Evolutionary conservation across 2,329 filamentous ascomycete species (phyloP), one percentile per base, ranked within the genome.

Genomic region (Trichoderma pleuroti): DNA sequence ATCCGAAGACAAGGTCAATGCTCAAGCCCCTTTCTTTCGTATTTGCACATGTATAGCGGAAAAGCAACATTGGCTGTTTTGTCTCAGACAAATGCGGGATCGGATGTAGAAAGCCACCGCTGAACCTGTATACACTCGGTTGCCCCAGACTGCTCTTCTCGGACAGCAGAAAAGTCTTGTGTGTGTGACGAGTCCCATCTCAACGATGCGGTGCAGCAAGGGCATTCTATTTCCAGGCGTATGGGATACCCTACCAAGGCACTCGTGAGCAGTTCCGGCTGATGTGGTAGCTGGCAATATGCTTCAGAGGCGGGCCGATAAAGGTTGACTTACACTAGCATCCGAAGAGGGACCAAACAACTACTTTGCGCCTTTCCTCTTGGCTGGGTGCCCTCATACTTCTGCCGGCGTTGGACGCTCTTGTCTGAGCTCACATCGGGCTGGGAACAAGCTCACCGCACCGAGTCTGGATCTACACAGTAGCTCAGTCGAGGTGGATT

Each of bases 81-180:
- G 66, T 68, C 66, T 61, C 66, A 68, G 21, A 61, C 10, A 49
- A 49, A 39, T 52, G 66, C 56, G 18, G 42, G 56, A 68, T 68
- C 66, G 66, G 26, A 52, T n/a, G 7, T 60, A 18, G 16, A 54
- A 30, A 18, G 52, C 64, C 26, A 59, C 28, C 54, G 5, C 30
- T 59, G 56, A 21, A 59, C 30, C 30, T 30, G 36, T 68, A 42
- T 60, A 26, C 54, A 52, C 8, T 46, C 7, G 24, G 61, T 11
- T 56, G 9, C 26, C 32, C 32, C 5, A 34, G 49, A 54, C 54
- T 52, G 21, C 39, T 18, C 21, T 52, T 60, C 39, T 32, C 34
- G 10, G 39, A 24, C n/a, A n/a, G 28, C 14, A 30, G 56, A 21
- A 21, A 39, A 39, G n/a, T 28, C 61, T n/a, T 26, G 26, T 28